Evolutionary conservation across 2,329 filamentous ascomycete species (phyloP), one percentile per base, ranked within the genome.

Genomic region (Monosporascus sp.): DNA sequence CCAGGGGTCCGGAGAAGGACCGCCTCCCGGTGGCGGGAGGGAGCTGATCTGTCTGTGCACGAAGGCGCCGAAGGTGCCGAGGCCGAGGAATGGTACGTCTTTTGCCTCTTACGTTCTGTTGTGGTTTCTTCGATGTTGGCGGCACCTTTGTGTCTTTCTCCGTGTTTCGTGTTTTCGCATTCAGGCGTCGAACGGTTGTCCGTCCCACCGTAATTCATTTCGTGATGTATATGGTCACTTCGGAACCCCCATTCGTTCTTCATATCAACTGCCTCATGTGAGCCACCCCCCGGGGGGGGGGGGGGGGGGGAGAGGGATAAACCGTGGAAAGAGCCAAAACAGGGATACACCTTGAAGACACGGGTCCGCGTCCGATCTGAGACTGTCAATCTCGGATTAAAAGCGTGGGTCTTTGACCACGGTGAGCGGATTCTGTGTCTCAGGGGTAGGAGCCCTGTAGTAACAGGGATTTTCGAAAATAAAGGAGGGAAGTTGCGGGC

Each of bases 71-170:
- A 84, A 82, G 63, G 77, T 84, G 47, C 81, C 80, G 3, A 73
- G 81, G 53, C 81, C 81, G 51, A 73, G 80, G 47, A 84, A 84
- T 63, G 80, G 81, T 84, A 70, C 71, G 80, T 60, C 52, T 37
- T n/a, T 52, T 18, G 3, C 35, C 6, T 45, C 17, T 38, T 48
- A 28, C 41, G 24, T 20, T 5, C 31, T 35, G 11, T 35, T 35
- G 11, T 35, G 31, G 22, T 48, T 24, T 20, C 24, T 46, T 51
- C 40, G 7, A 20, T 37, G 3, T 49, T 47, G 24, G 41, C 1
- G 50, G 11, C 18, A n/a, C 18, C 18, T 40, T 20, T 41, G 7
- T 24, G 7, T 15, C 20, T 15, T 20, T 22, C 14, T 9, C 15
- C 35, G 15, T 44, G 18, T 22, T 46, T 38, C 50, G 22, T 20